phyloP scores from a whole-genome alignment of 805 yeast species.

The Saturnispora halmiae region DNA sequence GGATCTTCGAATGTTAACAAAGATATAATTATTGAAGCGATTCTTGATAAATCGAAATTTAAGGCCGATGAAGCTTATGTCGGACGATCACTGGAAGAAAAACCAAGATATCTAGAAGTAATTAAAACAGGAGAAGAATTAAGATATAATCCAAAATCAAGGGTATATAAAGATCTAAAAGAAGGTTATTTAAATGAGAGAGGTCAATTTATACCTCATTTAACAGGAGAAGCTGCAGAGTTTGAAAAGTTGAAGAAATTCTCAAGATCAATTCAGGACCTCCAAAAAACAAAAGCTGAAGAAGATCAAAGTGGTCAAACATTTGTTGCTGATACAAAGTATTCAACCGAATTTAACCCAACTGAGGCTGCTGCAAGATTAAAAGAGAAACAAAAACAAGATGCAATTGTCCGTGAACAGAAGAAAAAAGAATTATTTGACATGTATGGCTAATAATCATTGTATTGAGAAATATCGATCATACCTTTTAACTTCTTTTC shows the following conservation, averaged over 20 bases:
- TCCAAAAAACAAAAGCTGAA: conserved; percentile 16
- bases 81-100: conserved; percentile 63
- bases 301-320: conserved; percentile 11
- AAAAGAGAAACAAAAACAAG: conserved; percentile 28
- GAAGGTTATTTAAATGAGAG: conserved; percentile 28
- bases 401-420: conserved; percentile 22
- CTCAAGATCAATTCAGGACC: conserved; percentile 27
- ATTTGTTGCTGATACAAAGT: conserved; percentile 20
- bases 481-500: not conserved
- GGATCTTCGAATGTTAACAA: conserved; percentile 30
- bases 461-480: not conserved
- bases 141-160: conserved; percentile 47
- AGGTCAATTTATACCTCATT: conserved; percentile 45
- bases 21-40: conserved; percentile 29
- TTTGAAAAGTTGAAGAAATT: conserved; percentile 39
- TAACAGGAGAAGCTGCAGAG: conserved; percentile 49
- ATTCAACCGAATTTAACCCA: conserved; percentile 36
- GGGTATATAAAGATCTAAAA: conserved; percentile 29
- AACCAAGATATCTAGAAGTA: conserved; percentile 58
- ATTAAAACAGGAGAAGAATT: conserved; percentile 35
- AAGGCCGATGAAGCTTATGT: conserved; percentile 27
- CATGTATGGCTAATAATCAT: conserved; percentile 29
- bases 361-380: conserved; percentile 34
- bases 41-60: conserved; percentile 10
- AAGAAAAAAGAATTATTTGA: conserved; percentile 28